These are phyloP conservation scores for Botrytis elliptica DNA, from an alignment of 2,329 filamentous ascomycete species.

Conservation along the genomic window DNA sequence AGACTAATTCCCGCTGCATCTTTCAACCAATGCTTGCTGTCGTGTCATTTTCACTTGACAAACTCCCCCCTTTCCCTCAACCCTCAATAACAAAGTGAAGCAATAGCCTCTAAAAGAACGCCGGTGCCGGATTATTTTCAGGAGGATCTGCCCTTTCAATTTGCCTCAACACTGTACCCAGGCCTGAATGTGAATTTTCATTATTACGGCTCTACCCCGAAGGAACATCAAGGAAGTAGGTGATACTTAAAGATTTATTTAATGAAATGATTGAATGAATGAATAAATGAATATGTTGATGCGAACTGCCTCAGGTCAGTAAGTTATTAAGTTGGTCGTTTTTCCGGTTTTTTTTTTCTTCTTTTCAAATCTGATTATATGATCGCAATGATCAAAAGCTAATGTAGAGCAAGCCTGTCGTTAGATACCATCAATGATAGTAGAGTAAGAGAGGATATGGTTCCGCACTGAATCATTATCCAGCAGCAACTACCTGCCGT, in stretches of 20 bases:
- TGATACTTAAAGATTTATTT: conserved; percentile 27
- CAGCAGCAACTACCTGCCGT: conserved; percentile 38
- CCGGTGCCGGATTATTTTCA: conserved; percentile 22
- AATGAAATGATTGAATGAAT: conserved; percentile 19
- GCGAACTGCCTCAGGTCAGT: conserved; percentile 12
- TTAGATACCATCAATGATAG: conserved; percentile 37
- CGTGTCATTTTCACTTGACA: conserved; percentile 5
- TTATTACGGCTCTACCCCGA: conserved; percentile 23
- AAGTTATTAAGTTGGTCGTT: conserved; percentile 8
- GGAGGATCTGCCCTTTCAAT: conserved; percentile 4
- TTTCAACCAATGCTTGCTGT: conserved; percentile 13
- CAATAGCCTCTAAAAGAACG: conserved; percentile 26
- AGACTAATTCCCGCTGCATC: conserved; percentile 22
- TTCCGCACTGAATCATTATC: conserved; percentile 37
- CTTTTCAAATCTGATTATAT: background rate
- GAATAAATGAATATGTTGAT: conserved; percentile 5
- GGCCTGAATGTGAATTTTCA: conserved; percentile 25
- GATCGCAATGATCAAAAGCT: conserved; percentile 12
- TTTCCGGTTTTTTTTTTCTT: conserved; percentile 6
- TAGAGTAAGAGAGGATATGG: conserved; percentile 26
- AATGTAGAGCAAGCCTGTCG: conserved; percentile 28
- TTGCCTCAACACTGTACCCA: conserved; percentile 14
- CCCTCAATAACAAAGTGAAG: conserved; percentile 20
- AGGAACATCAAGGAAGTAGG: conserved; percentile 21
- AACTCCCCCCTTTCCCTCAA: conserved; percentile 3